phyloP scores from a whole-genome alignment of 192 early-diverging fungal species.

The Backusella parvicylindrica region DNA sequence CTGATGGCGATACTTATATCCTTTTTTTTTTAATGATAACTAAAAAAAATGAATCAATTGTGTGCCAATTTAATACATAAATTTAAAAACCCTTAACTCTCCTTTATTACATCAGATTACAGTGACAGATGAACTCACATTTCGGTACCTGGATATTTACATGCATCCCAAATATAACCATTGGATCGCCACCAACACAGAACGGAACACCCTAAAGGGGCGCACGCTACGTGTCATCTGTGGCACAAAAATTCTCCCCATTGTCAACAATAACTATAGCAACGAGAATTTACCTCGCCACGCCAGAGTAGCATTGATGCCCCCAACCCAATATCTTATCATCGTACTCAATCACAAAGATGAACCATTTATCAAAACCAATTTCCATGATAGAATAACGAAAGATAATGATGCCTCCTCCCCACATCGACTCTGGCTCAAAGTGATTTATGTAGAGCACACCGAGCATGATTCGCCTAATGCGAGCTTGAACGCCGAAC shows the following conservation, averaged over 20 bases:
- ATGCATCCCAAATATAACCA: constrained; percentile 16
- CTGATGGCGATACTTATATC: constrained; percentile 16
- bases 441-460: constrained; percentile 16
- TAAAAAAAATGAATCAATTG: too few relatives aligned
- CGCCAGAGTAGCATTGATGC: neutral
- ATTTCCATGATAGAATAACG: constrained; percentile 7
- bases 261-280: neutral
- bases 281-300: neutral
- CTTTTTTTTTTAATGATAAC: constrained; percentile 1
- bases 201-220: neutral
- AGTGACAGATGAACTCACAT: neutral
- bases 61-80: too few relatives aligned
- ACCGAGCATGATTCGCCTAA: neutral
- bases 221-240: constrained; percentile 1
- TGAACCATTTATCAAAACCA: constrained; percentile 2
- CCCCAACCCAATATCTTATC: constrained; percentile 5
- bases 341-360: constrained; percentile 8
- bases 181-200: neutral
- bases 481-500: neutral
- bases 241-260: neutral
- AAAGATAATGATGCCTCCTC: neutral
- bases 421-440: constrained; percentile 9
- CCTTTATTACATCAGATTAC: constrained; percentile 4
- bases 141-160: constrained; percentile 6
- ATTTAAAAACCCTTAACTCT: constrained; percentile 15